Base-by-base conservation (phyloP, 179 eudicot genomes). In the Gypsophila paniculata region DNA sequence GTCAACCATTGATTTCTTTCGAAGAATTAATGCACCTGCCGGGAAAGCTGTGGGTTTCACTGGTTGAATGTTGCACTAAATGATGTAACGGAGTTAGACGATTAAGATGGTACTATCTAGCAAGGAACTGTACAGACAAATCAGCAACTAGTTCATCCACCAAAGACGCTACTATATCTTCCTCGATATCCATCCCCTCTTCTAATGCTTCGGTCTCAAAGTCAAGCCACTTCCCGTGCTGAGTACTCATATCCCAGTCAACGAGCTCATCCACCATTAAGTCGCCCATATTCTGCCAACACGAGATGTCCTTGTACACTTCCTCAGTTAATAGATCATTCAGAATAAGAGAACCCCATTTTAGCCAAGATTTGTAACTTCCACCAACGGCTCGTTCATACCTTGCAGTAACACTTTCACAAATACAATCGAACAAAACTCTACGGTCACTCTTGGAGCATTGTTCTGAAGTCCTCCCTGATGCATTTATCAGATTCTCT, bases 211-310 rank as follows among this genome's bases (percentile, higher is more conserved):
- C 99, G 5, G 57, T 73, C 71, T 85, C 88, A 72, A 94, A 94
- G 54, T 90, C 96, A 14, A 85, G 75, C 97, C 97, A 94, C 76
- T 82, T 87, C 52, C 99, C 96, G 8, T 23, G 62, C 60, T 80
- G 81, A 39, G 74, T 78, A 78, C 95, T 86, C 99, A 94, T 91
- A 60, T 94, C 97, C 78, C 76, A 85, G 73, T 94, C 90, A 53
- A 94, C 89, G 21, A 91, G 83, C 75, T 94, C 99, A 74, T 91
- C 97, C 61, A 88, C 87, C 89, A 81, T 76, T 38, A 83, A 76
- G 59, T 69, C 74, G 34, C 82, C 82, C 86, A 83, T 76, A 68
- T 73, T 71, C 68, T 75, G 79, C 80, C 82, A 76, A 58, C 73
- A 48, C 29, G 75, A n/a, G 49, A 83, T 73, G 49, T 81, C 84